Evolutionary conservation across 257 asterid species (phyloP).

Genomic region (Primulina huaijiensis): DNA sequence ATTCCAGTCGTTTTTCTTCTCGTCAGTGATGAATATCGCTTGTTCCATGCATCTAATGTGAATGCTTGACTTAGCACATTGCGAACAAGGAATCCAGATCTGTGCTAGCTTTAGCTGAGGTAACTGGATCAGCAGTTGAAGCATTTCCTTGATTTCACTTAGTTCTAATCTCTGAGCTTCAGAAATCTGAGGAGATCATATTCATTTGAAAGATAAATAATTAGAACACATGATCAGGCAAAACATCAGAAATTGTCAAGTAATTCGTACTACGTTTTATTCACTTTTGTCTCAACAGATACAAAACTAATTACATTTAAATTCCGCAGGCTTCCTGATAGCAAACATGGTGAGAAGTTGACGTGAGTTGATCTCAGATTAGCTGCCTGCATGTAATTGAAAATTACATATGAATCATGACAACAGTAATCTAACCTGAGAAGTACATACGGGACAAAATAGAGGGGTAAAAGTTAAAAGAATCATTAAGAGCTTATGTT

Average conservation of each 20-base stretch:
- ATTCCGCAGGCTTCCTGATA: no score
- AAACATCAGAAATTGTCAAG: neutral
- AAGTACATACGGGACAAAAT: no score
- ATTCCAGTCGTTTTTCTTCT: neutral
- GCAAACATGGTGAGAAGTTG: no score
- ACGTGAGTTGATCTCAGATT: conserved; percentile 18
- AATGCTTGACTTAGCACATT: neutral
- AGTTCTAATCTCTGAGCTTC: neutral
- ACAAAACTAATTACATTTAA: no score
- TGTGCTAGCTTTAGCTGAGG: conserved; percentile 21
- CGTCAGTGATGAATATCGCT: no score
- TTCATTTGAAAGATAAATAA: no score
- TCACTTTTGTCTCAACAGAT: no score
- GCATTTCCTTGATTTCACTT: neutral
- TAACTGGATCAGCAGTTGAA: neutral
- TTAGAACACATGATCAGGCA: neutral
- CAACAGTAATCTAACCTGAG: no score
- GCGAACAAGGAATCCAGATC: conserved; percentile 21
- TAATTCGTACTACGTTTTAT: neutral
- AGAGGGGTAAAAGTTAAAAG: no score
- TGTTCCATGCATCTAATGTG: conserved; percentile 7
- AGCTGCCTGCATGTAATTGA: conserved; percentile 15
- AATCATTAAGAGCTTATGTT: no score
- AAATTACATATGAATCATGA: no score
- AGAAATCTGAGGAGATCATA: neutral